Evolutionary conservation across 306 rosid species (phyloP), one percentile per base, ranked within the genome.

Genomic region (Lathyrus aphaca): DNA sequence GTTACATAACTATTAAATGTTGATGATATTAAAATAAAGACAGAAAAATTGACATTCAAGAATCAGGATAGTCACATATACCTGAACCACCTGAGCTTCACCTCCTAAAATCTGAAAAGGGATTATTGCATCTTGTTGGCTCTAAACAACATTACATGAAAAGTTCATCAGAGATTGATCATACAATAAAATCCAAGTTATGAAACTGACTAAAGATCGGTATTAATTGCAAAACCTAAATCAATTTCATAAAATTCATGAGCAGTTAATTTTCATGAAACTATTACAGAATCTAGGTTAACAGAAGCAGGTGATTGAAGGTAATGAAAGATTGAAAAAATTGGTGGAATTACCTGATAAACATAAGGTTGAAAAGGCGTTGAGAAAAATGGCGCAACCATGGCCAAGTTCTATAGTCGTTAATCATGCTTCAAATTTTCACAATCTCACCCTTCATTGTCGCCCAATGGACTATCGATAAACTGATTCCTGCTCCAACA

Each of bases 311-410:
- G 13, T 18, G 5, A 71, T 15, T 43, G 66, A 40, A 49, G 64
- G 50, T 18, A 40, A 61, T 5, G 29, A 25, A 25, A 25, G 29
- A 25, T 25, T 25, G 11, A 17, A 37, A 21, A 13, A 64, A 44
- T 73, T 19, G 23, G 68, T 64, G 38, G 15, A 75, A 61, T 59
- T 65, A 95, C 99, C 97, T 95, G 99, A 77, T 95, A 95, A 68
- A 95, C 91, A 72, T 86, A 95, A 30, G 99, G 99, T 79, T 95
- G 99, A 78, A 95, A 84, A 48, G 99, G 96, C 51, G 99, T 91
- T 6, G 99, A 91, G 91, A 95, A 95, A 74, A 91, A 95, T 25
- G 99, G 99, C 62, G 99, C 99, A 50, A 97, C 99, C 99, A 95
- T 95, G 74, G 79, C 77, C 32, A 16, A 61, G 3, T 39, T 12